Evolutionary conservation across 352 stramenopile genomes (phyloP), one percentile per base, ranked within the genome.

Genomic region (Globisporangium rhizosaccharum): DNA sequence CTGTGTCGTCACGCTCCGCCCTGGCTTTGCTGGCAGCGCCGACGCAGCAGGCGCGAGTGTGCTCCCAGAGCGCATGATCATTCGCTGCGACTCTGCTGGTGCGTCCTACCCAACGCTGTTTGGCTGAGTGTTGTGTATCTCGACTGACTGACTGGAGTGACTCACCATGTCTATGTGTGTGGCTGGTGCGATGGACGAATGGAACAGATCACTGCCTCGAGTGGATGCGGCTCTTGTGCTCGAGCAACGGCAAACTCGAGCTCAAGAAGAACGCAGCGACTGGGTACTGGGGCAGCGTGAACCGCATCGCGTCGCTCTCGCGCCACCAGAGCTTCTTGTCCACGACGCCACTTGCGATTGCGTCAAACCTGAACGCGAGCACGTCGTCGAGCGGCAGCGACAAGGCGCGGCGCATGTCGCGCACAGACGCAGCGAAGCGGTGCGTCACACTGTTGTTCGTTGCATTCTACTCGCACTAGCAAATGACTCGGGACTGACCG

Each of bases 201-300:
- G 48, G 8, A 47, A 8, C 42, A 94, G 85, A 95, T 65, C 79
- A 92, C 57, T 93, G 85, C 30, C 68, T 93, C 45, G 82, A 95
- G 63, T 93, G 84, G 85, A 95, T 95, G 85, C 83, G 85, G 7
- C 57, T 95, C 57, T 63, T 95, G 12, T 95, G 85, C 59, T 79
- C 72, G 18, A 90, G 73, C 62, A 93, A 95, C 61, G 79, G 82
- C 61, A 95, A 93, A 66, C 65, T 95, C 9, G 85, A 93, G 53
- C 80, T 95, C 54, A 93, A 93, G 69, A 92, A 92, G 67, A 95
- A 93, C 51, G 85, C 85, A 3, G 83, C 85, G 4, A 95, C 83
- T 0, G 85, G 85, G 1, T 75, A 81, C 50, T 95, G 83, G 83
- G 85, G 85, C 12, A 95, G 83, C 59, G 80, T 95, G 28, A 93